Percentiles rank a stretch among this genome's conserved stretches.
Evolutionary conservation across 345 rosid genomes (phyloP).

Genomic region (Atalantia buxifolia): DNA sequence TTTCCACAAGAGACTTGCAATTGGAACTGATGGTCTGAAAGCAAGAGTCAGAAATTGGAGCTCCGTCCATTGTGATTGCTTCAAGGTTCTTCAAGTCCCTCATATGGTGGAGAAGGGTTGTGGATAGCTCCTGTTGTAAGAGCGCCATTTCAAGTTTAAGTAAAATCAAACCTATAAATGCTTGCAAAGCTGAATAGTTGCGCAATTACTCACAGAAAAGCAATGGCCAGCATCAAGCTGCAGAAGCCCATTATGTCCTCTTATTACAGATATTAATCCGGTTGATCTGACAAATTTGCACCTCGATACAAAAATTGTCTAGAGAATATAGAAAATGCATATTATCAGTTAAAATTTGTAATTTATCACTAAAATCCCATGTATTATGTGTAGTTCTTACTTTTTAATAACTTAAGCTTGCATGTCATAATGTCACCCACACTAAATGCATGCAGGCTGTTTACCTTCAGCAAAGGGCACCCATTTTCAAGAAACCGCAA

Average conservation of each 20-base stretch:
- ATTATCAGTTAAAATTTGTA: not conserved
- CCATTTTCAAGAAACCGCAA: conserved; percentile 52
- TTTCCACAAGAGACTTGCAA: conserved; percentile 60
- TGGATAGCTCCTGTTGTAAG: conserved; percentile 53
- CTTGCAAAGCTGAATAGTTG: not conserved
- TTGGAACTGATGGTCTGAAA: conserved; percentile 42
- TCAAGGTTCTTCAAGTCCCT: conserved; percentile 59
- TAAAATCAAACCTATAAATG: not conserved
- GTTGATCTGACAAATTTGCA: conserved; percentile 59
- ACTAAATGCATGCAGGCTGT: not conserved
- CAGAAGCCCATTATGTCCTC: conserved; percentile 56
- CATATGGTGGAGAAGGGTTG: conserved; percentile 31
- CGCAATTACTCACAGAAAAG: conserved; percentile 53
- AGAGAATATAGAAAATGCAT: conserved; percentile 1
- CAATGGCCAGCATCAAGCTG: conserved; percentile 62
- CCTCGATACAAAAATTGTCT: conserved; percentile 79
- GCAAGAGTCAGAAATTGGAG: conserved; percentile 50
- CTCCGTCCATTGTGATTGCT: conserved; percentile 54
- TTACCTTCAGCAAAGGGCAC: conserved; percentile 72
- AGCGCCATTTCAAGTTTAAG: conserved; percentile 1
- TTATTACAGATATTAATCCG: conserved; percentile 46
- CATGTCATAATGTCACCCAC: not conserved
- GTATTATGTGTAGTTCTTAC: no score
- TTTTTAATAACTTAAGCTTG: not conserved
- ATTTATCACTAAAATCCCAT: not conserved